phyloP scores from a whole-genome alignment of 1,284 basidiomycete genomes.

The Malassezia globosa region DNA sequence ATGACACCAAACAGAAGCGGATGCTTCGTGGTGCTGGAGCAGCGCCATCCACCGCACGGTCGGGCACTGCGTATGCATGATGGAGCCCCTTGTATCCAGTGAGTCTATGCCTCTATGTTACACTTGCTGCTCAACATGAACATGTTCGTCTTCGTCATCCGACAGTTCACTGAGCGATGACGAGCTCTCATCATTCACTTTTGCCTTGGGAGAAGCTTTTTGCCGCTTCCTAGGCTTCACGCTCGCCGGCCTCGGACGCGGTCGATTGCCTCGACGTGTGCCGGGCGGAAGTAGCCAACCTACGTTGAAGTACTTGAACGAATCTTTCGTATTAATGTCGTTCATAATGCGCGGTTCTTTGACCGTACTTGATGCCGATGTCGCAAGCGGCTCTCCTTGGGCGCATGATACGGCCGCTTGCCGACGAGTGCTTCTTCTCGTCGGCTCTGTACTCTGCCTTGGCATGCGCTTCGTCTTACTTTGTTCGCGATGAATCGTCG shows the following conservation, averaged over 20 bases:
- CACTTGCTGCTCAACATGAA: too few relatives aligned
- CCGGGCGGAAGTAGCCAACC: slow-evolving; percentile 80
- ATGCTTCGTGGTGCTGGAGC: slow-evolving; percentile 9
- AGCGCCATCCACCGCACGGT: not conserved
- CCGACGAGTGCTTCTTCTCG: slow-evolving; percentile 1
- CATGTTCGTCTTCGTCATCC: not conserved
- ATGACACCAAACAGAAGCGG: slow-evolving; percentile 12
- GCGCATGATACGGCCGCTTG: too few relatives aligned
- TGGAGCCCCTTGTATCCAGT: too few relatives aligned
- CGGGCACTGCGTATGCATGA: too few relatives aligned
- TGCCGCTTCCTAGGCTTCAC: not conserved
- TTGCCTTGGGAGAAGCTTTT: not conserved
- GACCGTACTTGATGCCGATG: not conserved
- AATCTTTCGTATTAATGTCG: slow-evolving; percentile 58
- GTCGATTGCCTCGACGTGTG: slow-evolving; percentile 13
- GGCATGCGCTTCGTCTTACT: not conserved
- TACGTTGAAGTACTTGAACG: slow-evolving; percentile 70
- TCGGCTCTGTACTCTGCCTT: not conserved
- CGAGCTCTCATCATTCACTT: not conserved
- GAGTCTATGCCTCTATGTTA: not conserved
- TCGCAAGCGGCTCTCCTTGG: not conserved
- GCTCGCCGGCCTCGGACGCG: slow-evolving; percentile 4
- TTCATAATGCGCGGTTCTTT: slow-evolving; percentile 6
- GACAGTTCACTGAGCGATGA: slow-evolving; percentile 16
- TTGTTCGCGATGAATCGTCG: not conserved